Evolutionary conservation across 768 basidiomycete genomes (phyloP), one percentile per base, ranked within the genome.

Genomic region (Mycena floridula): DNA sequence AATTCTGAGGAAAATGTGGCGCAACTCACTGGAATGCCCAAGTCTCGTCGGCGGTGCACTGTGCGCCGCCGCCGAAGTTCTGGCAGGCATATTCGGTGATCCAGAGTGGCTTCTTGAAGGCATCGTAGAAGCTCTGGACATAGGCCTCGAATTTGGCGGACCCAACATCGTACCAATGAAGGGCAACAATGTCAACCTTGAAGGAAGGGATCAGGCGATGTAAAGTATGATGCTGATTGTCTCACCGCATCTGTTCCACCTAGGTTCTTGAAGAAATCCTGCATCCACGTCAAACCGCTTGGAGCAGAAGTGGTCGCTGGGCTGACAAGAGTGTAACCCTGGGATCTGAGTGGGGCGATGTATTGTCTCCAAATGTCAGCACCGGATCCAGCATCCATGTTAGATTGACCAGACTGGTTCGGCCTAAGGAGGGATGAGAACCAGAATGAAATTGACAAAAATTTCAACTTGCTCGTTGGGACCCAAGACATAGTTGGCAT

Each of bases 31-130:
- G n/a, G n/a, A n/a, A n/a, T n/a, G n/a, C n/a, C n/a, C n/a, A n/a
- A n/a, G n/a, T n/a, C n/a, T 81, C 63, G 18, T 53, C 57, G 23
- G 46, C 46, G 48, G 39, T 47, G 43, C 73, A 73, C 50, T 76
- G 74, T 1, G 58, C 48, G 16, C 67, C 69, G 9, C 69, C 70
- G 51, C 61, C 61, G 58, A 81, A 88, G 65, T 82, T 69, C 77
- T 79, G 68, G 65, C 78, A 81, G 48, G 85, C 87, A 53, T 76
- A 81, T 56, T 92, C 89, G 4, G 85, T 85, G 46, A 83, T 59
- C 72, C 73, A 78, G 54, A 89, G 64, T 23, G 62, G 60, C 45
- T 56, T 53, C 13, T 46, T 25, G 54, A 76, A 81, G 2, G 62
- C 63, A 30, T 50, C 48, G 55, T 86, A 63, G 54, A 74, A 73